These are phyloP conservation scores for Leccinum incarnatum DNA, from an alignment of 768 basidiomycete genomes.

Conservation along the genomic window DNA sequence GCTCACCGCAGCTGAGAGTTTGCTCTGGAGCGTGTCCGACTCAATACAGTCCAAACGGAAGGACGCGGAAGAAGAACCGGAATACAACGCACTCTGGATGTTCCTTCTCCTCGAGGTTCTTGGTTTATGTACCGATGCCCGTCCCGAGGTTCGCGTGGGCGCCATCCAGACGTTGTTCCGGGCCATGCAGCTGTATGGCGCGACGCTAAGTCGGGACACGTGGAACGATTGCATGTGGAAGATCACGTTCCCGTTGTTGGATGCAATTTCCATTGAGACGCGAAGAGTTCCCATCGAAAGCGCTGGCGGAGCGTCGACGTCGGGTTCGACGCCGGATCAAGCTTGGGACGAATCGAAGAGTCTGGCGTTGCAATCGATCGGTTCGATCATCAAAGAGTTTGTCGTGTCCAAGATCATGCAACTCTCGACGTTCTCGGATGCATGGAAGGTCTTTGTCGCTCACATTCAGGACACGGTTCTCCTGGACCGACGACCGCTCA, in stretches of 20 bases:
- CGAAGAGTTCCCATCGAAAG: slow-evolving; percentile 33
- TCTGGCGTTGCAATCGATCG: slow-evolving; percentile 79
- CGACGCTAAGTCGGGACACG: slow-evolving; percentile 72
- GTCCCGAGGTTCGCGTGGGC: slow-evolving; percentile 87
- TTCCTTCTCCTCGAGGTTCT: slow-evolving; percentile 82
- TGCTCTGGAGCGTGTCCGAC: slow-evolving; percentile 96
- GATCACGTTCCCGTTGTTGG: slow-evolving; percentile 83
- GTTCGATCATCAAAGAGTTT: slow-evolving; percentile 82
- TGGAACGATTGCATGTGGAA: slow-evolving; percentile 95
- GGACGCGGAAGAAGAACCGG: slow-evolving; percentile 55
- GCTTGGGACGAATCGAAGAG: slow-evolving; percentile 89
- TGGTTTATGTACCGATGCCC: slow-evolving; percentile 73
- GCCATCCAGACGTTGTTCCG: slow-evolving; percentile 96
- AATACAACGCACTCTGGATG: slow-evolving; percentile 92
- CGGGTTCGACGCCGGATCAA: slow-evolving; percentile 30
- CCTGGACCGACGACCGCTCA: slow-evolving; percentile 64
- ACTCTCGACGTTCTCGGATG: slow-evolving; percentile 63
- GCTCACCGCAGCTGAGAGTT: slow-evolving; percentile 86
- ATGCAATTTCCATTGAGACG: slow-evolving; percentile 59
- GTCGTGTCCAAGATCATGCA: slow-evolving; percentile 68
- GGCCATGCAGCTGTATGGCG: slow-evolving; percentile 91
- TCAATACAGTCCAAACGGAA: slow-evolving; percentile 86
- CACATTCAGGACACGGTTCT: slow-evolving; percentile 72
- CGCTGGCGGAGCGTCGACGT: slow-evolving; percentile 6
- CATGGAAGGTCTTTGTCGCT: slow-evolving; percentile 72